Conservation (phyloP, 2,329 filamentous ascomycete species). For the Pestalotiopsis sp. region DNA sequence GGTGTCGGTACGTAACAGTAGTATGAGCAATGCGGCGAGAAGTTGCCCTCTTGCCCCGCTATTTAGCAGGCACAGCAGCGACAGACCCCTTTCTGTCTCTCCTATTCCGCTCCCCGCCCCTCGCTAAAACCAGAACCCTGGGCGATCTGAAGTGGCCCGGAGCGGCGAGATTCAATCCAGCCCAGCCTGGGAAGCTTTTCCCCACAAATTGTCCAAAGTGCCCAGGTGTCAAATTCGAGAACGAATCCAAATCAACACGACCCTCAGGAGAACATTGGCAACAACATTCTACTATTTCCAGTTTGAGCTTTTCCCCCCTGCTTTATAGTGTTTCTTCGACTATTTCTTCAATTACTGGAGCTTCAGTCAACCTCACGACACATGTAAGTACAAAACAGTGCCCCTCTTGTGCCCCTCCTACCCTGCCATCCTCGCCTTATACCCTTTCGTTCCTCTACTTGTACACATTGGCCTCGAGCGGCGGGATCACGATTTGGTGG, state of each 20-base stretch:
- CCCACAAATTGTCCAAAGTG: constrained; percentile 11
- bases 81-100: constrained; percentile 3
- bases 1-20: too few species aligned
- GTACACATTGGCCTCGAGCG: neutral
- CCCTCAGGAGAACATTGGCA: neutral
- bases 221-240: constrained; percentile 13
- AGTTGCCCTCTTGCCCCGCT: neutral
- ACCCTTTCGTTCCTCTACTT: neutral
- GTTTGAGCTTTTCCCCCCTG: neutral
- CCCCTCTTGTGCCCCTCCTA: neutral
- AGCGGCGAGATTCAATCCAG: neutral
- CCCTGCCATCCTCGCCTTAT: neutral
- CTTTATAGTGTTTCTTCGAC: neutral
- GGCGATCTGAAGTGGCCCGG: constrained; percentile 9
- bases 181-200: constrained; percentile 10
- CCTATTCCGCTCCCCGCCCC: constrained; percentile 1
- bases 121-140: constrained; percentile 4
- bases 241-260: neutral
- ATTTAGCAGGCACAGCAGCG: neutral
- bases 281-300: neutral
- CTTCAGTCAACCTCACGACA: neutral
- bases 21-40: too few species aligned
- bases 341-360: neutral
- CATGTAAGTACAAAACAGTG: neutral
- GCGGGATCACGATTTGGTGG: neutral